phyloP scores from a whole-genome alignment of 2,329 filamentous ascomycete species.

The Pseudocercospora ulei region DNA sequence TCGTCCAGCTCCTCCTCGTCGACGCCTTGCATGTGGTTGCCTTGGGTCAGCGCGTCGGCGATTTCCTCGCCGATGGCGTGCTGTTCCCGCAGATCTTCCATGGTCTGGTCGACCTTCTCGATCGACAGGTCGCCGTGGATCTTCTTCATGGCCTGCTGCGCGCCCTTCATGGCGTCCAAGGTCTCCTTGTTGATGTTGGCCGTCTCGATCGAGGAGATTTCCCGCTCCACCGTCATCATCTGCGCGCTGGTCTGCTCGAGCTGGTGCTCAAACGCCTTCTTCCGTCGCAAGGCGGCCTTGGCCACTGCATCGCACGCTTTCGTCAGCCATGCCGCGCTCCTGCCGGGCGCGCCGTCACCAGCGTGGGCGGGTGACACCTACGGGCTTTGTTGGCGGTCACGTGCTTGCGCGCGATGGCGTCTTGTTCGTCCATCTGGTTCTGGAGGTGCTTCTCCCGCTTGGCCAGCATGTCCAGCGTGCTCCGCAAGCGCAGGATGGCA shows the following conservation, averaged over 20 bases:
- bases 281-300: conserved; percentile 78
- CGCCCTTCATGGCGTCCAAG: conserved; percentile 83
- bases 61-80: conserved; percentile 92
- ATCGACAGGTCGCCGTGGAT: conserved; percentile 87
- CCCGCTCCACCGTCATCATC: conserved; percentile 84
- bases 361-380: conserved; percentile 42
- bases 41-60: conserved; percentile 65
- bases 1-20: conserved; percentile 81
- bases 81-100: conserved; percentile 87
- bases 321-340: conserved; percentile 1
- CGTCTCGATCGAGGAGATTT: conserved; percentile 93
- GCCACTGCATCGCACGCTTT: conserved; percentile 53
- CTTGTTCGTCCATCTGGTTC: conserved; percentile 87
- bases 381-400: conserved; percentile 82
- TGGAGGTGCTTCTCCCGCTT: conserved; percentile 89
- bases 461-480: conserved; percentile 92
- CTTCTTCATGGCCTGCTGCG: conserved; percentile 78
- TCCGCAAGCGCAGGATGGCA: conserved; percentile 77
- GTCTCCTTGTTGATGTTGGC: conserved; percentile 99
- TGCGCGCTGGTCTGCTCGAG: conserved; percentile 83
- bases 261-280: conserved; percentile 87
- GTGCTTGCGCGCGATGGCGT: conserved; percentile 77
- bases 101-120: conserved; percentile 88
- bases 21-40: conserved; percentile 57
- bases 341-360: background rate